A percentile compares a stretch with the other conserved stretches of the same genome.
phyloP scores from a whole-genome alignment of 805 yeast genomes.

The Kodamaea kaohsiungensis region DNA sequence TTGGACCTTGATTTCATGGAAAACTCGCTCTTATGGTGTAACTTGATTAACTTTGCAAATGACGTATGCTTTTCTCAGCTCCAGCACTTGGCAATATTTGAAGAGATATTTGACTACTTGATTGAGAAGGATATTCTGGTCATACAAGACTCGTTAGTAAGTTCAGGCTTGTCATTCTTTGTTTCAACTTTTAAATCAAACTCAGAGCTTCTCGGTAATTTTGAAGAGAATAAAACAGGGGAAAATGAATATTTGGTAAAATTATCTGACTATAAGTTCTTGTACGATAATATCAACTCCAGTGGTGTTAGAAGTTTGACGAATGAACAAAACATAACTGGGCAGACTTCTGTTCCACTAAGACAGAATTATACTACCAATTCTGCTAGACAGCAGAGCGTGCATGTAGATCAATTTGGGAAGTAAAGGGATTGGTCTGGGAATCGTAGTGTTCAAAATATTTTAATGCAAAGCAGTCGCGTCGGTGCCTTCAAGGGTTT shows the following conservation, averaged over 20 bases:
- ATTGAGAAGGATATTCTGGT: constrained; percentile 10
- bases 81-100: constrained; percentile 19
- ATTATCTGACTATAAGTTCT: constrained; percentile 17
- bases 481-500: too few species aligned
- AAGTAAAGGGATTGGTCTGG: neutral
- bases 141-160: constrained; percentile 20
- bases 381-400: constrained; percentile 31
- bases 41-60: constrained; percentile 29
- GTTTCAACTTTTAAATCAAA: constrained; percentile 19
- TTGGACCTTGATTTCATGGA: constrained; percentile 10
- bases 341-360: neutral
- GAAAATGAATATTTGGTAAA: constrained; percentile 9
- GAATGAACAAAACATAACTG: neutral
- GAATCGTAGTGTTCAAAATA: too few species aligned
- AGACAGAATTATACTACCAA: constrained; percentile 14
- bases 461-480: too few species aligned
- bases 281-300: constrained; percentile 11
- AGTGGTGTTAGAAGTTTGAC: neutral
- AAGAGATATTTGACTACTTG: constrained; percentile 20
- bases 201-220: neutral
- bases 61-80: constrained; percentile 33
- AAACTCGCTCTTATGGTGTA: constrained; percentile 26
- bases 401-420: constrained; percentile 31
- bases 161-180: constrained; percentile 26
- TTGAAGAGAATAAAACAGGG: neutral